Evolutionary conservation across 495 filamentous ascomycete genomes (phyloP).

Genomic region (Durotheca rogersii): DNA sequence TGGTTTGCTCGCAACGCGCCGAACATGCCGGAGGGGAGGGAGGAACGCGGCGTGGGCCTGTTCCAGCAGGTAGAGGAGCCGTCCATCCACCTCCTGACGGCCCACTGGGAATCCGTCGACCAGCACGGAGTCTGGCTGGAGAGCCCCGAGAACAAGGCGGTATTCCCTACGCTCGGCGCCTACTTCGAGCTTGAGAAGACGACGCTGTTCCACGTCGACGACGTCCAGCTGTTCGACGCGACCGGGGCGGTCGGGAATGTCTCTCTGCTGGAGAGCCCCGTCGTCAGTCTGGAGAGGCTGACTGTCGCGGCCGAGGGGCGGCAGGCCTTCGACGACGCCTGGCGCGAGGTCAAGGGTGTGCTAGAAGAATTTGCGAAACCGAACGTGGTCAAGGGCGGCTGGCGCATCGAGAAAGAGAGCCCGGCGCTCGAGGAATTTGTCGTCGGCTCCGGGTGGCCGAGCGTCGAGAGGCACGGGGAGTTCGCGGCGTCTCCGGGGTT

Average conservation of each 20-base stretch:
- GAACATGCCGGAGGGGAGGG: slow-evolving; percentile 17
- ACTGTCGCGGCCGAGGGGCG: slow-evolving; percentile 46
- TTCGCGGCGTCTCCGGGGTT: slow-evolving; percentile 44
- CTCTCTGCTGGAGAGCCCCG: slow-evolving; percentile 42
- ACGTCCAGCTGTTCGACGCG: slow-evolving; percentile 43
- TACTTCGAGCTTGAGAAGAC: slow-evolving; percentile 39
- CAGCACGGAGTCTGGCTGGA: slow-evolving; percentile 53
- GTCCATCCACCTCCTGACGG: slow-evolving; percentile 47
- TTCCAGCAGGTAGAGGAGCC: slow-evolving; percentile 53
- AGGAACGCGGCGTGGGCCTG: slow-evolving; percentile 33
- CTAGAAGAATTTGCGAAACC: slow-evolving; percentile 46
- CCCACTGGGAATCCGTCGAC: slow-evolving; percentile 52
- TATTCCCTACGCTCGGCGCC: slow-evolving; percentile 21
- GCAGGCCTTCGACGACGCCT: slow-evolving; percentile 43
- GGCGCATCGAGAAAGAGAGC: slow-evolving; percentile 50
- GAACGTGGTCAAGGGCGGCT: slow-evolving; percentile 43
- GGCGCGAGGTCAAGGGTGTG: slow-evolving; percentile 40
- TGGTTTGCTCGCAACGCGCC: slow-evolving; percentile 40
- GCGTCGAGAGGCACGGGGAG: slow-evolving; percentile 45
- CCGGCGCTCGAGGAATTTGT: slow-evolving; percentile 51
- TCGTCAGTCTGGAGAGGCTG: slow-evolving; percentile 47
- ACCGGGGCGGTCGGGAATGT: slow-evolving; percentile 5
- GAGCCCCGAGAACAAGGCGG: slow-evolving; percentile 36
- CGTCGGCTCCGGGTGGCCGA: slow-evolving; percentile 53
- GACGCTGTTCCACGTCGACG: slow-evolving; percentile 43